Base-by-base conservation (phyloP, 2,329 filamentous ascomycete genomes). In the Penicillium brevicompactum region DNA sequence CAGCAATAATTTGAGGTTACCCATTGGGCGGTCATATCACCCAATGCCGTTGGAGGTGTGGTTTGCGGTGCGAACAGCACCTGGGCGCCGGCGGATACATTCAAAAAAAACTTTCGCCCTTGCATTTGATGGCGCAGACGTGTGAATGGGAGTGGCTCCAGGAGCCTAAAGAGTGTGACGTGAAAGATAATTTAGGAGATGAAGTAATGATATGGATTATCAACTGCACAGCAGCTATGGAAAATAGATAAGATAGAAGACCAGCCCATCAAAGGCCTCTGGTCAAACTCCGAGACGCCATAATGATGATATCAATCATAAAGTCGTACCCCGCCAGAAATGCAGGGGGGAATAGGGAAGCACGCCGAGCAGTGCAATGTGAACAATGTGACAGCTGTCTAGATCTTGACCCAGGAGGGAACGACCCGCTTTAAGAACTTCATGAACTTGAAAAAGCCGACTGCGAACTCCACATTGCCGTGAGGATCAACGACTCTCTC, bases 361-460 rank as follows among this genome's bases (percentile, higher is more conserved):
- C n/a, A 8, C 18, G n/a, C 13, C 34, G 34, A n/a, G 34, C 13
- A 37, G n/a, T 45, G 14, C 43, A 32, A 45, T 4, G 5, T 18
- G 16, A 6, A 9, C 14, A 18, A 44, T 14, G 24, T 8, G 24
- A 49, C 55, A 21, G 58, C 46, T 8, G 24, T 27, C 24, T 27
- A 27, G 5, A 8, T 8, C 16, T 51, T 30, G 21, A 22, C 4
- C 84, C 84, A 87, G 16, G 73, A 69, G 14, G 81, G 82, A 18
- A 77, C 73, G 4, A 84, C 83, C 56, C 75, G 78, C 70, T 82
- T 82, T 51, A 85, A 69, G 62, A 82, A 87, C 45, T 79, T 84
- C 84, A 87, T 87, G 60, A 88, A 87, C 70, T 88, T 87, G 66
- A 78, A 85, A 65, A 87, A 81, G 0, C 85, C 85, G 48, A 87